Base-by-base conservation (phyloP, 768 basidiomycete species). In the Lyophyllum decastes region DNA sequence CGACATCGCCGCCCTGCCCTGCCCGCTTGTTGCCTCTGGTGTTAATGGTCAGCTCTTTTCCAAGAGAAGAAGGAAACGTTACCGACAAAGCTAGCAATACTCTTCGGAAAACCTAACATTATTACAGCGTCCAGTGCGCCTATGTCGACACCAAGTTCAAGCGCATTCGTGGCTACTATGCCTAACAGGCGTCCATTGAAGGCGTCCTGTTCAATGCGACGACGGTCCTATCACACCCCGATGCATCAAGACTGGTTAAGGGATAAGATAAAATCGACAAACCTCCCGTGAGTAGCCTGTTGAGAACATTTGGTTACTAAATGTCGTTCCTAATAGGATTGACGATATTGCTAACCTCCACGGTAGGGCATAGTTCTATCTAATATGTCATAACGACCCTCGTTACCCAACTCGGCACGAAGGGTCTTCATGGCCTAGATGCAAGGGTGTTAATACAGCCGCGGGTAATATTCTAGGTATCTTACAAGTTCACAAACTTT, bases 81-180 rank as follows among this genome's bases (percentile, higher is more conserved):
- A 69, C 84, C 64, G 57, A 94, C 92, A 57, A 94, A 89, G 63
- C 91, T 94, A 0, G 94, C 88, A 34, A 95, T 73, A 41, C 82
- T 84, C 53, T 83, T 78, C 0, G 94, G 94, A 68, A 95, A 94
- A 1, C 92, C 92, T 26, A 94, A 82, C 82, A 94, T 91, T 54
- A 96, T 84, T 41, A 95, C 94, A 7, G 89, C 91, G 66, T 95
- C 94, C 51, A 95, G 70, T n/a, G 81, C 83, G 16, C 92, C 93
- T 34, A 95, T 94, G 64, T 95, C 92, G n/a, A 94, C 88, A 14
- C 93, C 93, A 7, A 95, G 83, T 70, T 96, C 94, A 12, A 95
- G 80, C 0, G 94, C 94, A 64, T 94, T 95, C 0, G 94, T 96
- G 0, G 93, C 90, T 33, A 96, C 81, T 45, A 95, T 89, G 12